phyloP scores from a whole-genome alignment of 31 red algal species.

The Odonthalia washingtoniensis region DNA sequence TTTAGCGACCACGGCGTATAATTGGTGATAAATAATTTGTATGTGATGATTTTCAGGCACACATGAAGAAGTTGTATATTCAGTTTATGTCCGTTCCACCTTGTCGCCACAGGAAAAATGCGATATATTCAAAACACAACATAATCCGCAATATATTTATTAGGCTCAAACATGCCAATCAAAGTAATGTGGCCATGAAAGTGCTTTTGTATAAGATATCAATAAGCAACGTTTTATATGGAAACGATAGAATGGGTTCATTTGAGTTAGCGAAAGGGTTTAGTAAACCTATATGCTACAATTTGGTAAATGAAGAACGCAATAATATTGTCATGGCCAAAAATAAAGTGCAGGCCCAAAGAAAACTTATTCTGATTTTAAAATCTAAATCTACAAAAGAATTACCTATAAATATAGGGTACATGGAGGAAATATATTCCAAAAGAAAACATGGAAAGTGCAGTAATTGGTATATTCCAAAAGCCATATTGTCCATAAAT shows the following conservation, averaged over 20 bases:
- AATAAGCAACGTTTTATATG: background rate
- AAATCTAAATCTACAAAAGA: background rate
- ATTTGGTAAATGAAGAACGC: background rate
- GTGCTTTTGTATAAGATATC: background rate
- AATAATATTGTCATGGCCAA: background rate
- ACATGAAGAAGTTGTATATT: background rate
- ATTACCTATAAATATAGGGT: too few relatives aligned
- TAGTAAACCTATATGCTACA: too few relatives aligned
- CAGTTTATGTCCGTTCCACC: background rate
- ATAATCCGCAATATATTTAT: conserved; percentile 11
- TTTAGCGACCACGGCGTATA: conserved; percentile 12
- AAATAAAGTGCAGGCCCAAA: background rate
- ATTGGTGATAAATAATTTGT: background rate
- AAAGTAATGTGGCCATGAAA: background rate
- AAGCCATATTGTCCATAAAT: too few relatives aligned
- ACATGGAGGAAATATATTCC: too few relatives aligned
- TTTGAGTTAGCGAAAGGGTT: background rate
- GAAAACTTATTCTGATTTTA: background rate
- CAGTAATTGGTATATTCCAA: too few relatives aligned
- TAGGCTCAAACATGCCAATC: too few relatives aligned
- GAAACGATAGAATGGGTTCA: background rate
- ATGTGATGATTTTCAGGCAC: background rate
- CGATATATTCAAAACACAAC: conserved; percentile 1
- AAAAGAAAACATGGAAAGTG: too few relatives aligned
- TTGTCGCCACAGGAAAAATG: background rate